phyloP scores from a whole-genome alignment of 495 filamentous ascomycete species.

The Penicillium mononematosum region DNA sequence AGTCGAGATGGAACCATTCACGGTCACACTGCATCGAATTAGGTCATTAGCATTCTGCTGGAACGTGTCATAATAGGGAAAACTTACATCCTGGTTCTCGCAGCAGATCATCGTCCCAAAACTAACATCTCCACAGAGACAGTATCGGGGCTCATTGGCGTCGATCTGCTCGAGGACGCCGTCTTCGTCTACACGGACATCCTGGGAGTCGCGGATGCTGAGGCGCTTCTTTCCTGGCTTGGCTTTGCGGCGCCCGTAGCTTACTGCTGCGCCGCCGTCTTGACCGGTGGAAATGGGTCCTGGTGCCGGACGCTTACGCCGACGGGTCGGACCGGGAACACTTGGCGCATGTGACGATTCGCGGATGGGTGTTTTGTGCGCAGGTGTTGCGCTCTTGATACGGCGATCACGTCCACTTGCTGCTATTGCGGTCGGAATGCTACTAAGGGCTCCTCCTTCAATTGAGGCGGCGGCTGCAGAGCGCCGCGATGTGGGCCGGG shows the following conservation, averaged over 20 bases:
- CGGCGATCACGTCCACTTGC: slow-evolving; percentile 40
- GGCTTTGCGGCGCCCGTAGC: slow-evolving; percentile 75
- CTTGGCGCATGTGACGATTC: slow-evolving; percentile 49
- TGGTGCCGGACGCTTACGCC: slow-evolving; percentile 71
- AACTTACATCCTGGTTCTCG: slow-evolving; percentile 83
- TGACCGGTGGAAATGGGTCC: slow-evolving; percentile 67
- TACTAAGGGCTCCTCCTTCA: slow-evolving; percentile 25
- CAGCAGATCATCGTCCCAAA: slow-evolving; percentile 95
- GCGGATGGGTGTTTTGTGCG: slow-evolving; percentile 53
- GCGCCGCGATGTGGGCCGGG: slow-evolving; percentile 47
- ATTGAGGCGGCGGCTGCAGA: slow-evolving; percentile 41
- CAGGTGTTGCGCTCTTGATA: slow-evolving; percentile 48
- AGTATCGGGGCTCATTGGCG: slow-evolving; percentile 84
- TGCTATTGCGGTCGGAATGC: slow-evolving; percentile 13
- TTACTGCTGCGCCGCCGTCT: slow-evolving; percentile 70
- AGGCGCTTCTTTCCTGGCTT: slow-evolving; percentile 63
- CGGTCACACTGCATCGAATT: slow-evolving; percentile 54
- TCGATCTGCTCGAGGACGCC: slow-evolving; percentile 71
- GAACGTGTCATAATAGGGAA: slow-evolving; percentile 2
- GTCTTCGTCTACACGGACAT: slow-evolving; percentile 48
- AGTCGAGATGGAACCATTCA: slow-evolving; percentile 95
- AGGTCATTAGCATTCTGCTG: slow-evolving; percentile 12
- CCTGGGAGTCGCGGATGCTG: slow-evolving; percentile 39
- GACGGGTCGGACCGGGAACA: slow-evolving; percentile 47
- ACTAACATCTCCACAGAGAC: slow-evolving; percentile 86